These are phyloP conservation scores for Dissophora globulifera DNA, from an alignment of 192 early-diverging fungal species.

Conservation along the genomic window DNA sequence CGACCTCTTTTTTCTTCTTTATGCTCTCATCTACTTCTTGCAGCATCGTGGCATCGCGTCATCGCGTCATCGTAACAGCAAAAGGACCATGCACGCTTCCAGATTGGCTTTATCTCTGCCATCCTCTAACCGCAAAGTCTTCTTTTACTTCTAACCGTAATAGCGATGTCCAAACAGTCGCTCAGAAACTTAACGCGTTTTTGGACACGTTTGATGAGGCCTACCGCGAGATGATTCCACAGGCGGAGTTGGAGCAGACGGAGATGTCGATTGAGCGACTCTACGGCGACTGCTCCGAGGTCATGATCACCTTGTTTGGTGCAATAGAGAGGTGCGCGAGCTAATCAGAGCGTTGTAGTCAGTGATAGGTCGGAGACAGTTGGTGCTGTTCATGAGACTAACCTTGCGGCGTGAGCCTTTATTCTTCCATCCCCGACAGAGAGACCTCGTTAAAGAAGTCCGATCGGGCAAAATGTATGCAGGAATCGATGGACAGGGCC, in stretches of 20 bases:
- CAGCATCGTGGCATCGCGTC: too few relatives aligned
- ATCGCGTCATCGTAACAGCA: too few relatives aligned
- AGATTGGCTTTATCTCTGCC: too few relatives aligned
- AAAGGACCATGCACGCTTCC: too few relatives aligned
- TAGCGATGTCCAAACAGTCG: constrained; percentile 37
- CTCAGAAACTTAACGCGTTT: constrained; percentile 41
- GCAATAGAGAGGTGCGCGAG: constrained; percentile 42
- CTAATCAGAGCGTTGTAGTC: too few relatives aligned
- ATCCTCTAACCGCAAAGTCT: too few relatives aligned
- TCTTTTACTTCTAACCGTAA: neutral
- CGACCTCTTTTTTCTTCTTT: too few relatives aligned
- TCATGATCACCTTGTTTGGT: constrained; percentile 38
- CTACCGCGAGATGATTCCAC: constrained; percentile 35
- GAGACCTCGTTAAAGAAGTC: constrained; percentile 32
- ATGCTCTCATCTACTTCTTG: too few relatives aligned
- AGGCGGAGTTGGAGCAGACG: constrained; percentile 28
- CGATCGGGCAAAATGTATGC: constrained; percentile 33
- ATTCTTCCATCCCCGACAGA: too few relatives aligned
- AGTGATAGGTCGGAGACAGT: too few relatives aligned
- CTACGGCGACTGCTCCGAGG: constrained; percentile 53
- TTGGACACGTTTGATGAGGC: constrained; percentile 54
- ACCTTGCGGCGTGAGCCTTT: too few relatives aligned
- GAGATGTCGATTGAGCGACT: constrained; percentile 45
- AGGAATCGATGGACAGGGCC: constrained; percentile 43
- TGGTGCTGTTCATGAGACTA: too few relatives aligned